These are phyloP conservation scores for Xylariaceae sp. DNA, from an alignment of 2,329 filamentous ascomycete genomes.

Conservation along the genomic window DNA sequence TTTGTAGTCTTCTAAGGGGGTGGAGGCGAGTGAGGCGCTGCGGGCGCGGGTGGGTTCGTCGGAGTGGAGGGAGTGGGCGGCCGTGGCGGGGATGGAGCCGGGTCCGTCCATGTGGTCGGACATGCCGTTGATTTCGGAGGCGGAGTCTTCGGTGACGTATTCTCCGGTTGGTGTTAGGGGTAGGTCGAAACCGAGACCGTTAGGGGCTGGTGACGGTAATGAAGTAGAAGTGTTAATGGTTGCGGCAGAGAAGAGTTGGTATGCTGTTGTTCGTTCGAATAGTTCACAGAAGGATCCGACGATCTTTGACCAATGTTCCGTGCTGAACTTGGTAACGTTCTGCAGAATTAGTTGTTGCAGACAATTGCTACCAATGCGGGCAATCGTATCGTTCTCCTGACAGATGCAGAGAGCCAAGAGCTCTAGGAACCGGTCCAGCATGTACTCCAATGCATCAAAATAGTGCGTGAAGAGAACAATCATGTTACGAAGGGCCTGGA, in stretches of 20 bases:
- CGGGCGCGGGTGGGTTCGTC: conserved; percentile 22
- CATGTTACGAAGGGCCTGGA: conserved; percentile 96
- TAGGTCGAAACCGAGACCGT: conserved; percentile 48
- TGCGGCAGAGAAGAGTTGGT: conserved; percentile 87
- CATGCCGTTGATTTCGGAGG: conserved; percentile 55
- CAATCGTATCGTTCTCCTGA: conserved; percentile 98
- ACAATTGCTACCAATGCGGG: conserved; percentile 96
- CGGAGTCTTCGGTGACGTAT: conserved; percentile 45
- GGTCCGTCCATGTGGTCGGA: conserved; percentile 37
- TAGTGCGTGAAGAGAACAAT: conserved; percentile 98
- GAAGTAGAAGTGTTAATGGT: conserved; percentile 50
- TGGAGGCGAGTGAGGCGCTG: conserved; percentile 35
- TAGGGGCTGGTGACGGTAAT: conserved; percentile 46
- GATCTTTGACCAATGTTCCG: conserved; percentile 87
- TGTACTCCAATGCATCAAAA: conserved; percentile 91
- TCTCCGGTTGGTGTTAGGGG: conserved; percentile 40
- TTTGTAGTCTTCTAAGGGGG: conserved; percentile 77
- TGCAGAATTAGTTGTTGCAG: conserved; percentile 93
- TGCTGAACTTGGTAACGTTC: conserved; percentile 86
- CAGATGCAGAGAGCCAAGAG: conserved; percentile 93
- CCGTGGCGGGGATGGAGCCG: conserved; percentile 30
- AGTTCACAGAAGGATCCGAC: conserved; percentile 94
- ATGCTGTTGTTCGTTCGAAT: conserved; percentile 89
- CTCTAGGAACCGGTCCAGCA: conserved; percentile 96
- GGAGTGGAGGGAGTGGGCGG: conserved; percentile 19